Percentiles rank a stretch among this genome's conserved stretches.
These are phyloP conservation scores for Dactylis glomerata DNA, from an alignment of 176 grass and related monocot species.

Conservation along the genomic window DNA sequence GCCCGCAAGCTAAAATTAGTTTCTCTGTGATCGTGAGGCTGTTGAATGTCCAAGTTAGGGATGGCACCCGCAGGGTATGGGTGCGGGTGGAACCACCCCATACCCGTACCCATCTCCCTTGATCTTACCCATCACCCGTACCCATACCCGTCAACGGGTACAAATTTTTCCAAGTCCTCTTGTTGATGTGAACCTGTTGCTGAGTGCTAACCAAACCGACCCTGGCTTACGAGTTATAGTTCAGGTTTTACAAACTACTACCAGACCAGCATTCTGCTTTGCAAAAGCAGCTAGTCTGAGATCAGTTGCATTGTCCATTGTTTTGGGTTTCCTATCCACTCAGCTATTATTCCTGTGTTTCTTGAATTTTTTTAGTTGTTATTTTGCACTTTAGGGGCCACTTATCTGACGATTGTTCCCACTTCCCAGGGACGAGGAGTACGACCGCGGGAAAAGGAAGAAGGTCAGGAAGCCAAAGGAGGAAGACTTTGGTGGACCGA, in stretches of 20 bases:
- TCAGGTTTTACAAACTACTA: not conserved
- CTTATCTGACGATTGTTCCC: slow-evolving; percentile 10
- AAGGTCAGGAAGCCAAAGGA: slow-evolving; percentile 45
- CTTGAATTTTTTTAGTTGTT: not conserved
- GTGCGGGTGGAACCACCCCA: too few relatives aligned
- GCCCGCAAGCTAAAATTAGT: not conserved
- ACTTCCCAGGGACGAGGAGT: slow-evolving; percentile 53
- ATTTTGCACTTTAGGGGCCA: not conserved
- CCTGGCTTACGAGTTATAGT: not conserved
- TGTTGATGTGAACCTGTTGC: too few relatives aligned
- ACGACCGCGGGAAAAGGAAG: slow-evolving; percentile 62
- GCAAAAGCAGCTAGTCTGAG: not conserved
- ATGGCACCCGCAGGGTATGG: too few relatives aligned
- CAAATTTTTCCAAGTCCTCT: too few relatives aligned
- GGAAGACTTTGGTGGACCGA: slow-evolving; percentile 38
- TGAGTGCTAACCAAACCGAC: not conserved
- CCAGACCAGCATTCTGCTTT: not conserved
- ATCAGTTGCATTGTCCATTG: not conserved
- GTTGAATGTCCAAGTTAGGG: not conserved
- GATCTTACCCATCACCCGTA: too few relatives aligned
- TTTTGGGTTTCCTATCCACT: not conserved
- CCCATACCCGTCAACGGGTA: too few relatives aligned
- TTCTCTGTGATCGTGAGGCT: not conserved
- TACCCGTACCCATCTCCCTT: too few relatives aligned
- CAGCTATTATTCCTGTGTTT: not conserved